Evolutionary conservation across 176 grass and related monocot genomes (phyloP).

Genomic region (Musa acuminata): DNA sequence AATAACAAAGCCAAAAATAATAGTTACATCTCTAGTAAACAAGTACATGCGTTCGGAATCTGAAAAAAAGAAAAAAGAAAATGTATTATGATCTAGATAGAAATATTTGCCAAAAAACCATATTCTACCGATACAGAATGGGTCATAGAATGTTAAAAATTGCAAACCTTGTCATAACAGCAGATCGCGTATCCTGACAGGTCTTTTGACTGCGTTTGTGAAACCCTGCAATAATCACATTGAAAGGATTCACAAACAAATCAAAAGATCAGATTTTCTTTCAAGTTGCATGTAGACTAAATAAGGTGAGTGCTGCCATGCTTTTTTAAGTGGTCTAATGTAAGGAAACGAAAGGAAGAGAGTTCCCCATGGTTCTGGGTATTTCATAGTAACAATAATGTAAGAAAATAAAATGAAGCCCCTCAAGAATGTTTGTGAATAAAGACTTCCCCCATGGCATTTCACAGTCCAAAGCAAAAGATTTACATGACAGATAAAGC

Average conservation of each 20-base stretch:
- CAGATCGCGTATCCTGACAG: conserved; percentile 68
- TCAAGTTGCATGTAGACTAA: too few species aligned
- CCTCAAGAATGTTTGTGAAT: too few species aligned
- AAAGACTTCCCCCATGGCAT: too few species aligned
- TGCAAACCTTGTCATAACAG: conserved; percentile 32
- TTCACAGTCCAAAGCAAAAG: too few species aligned
- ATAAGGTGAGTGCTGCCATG: too few species aligned
- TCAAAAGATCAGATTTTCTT: too few species aligned
- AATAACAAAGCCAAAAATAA: not conserved
- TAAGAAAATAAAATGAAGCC: too few species aligned
- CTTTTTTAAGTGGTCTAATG: too few species aligned
- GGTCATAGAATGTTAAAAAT: not conserved
- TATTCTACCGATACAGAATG: not conserved
- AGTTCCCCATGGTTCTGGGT: too few species aligned
- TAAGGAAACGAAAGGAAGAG: too few species aligned
- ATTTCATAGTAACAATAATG: too few species aligned
- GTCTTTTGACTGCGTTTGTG: conserved; percentile 96
- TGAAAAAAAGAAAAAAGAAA: not conserved
- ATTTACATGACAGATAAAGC: too few species aligned
- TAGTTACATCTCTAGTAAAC: not conserved
- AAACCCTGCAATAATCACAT: conserved; percentile 60
- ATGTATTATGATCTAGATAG: not conserved
- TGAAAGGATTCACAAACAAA: not conserved
- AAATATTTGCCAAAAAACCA: not conserved
- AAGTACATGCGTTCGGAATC: not conserved